Evolutionary conservation across 768 basidiomycete genomes (phyloP).

Genomic region (Mycena leptocephala): DNA sequence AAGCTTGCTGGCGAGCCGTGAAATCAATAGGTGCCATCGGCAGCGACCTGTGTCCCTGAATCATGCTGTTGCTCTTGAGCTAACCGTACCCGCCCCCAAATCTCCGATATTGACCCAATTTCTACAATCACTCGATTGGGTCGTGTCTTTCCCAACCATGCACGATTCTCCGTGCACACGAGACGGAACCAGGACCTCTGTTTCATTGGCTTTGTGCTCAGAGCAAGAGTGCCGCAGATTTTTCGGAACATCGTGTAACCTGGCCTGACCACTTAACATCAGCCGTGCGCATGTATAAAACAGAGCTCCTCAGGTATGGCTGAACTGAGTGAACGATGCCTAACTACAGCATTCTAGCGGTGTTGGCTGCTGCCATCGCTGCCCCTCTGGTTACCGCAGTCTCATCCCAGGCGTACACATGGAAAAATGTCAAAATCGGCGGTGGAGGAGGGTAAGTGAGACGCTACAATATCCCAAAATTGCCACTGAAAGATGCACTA

Average conservation of each 20-base stretch:
- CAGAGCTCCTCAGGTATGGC: not conserved
- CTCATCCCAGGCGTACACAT: constrained; percentile 61
- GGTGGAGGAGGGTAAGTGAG: constrained; percentile 44
- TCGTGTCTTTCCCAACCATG: not conserved
- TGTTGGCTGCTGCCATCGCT: constrained; percentile 45
- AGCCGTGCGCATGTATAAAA: constrained; percentile 29
- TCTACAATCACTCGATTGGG: constrained; percentile 5
- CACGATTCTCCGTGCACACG: constrained; percentile 15
- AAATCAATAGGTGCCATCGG: constrained; percentile 5
- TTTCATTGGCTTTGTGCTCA: not conserved
- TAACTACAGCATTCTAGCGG: constrained; percentile 49
- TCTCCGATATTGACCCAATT: constrained; percentile 24
- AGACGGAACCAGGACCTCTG: not conserved
- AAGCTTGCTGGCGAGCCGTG: not conserved
- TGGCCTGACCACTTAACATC: not conserved
- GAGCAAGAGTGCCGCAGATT: constrained; percentile 23
- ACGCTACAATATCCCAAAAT: not conserved
- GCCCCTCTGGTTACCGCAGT: constrained; percentile 54
- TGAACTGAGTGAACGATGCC: constrained; percentile 45
- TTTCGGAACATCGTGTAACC: constrained; percentile 19
- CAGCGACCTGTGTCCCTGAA: not conserved
- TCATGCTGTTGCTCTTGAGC: not conserved
- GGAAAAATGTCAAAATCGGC: constrained; percentile 74
- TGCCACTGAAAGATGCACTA: not conserved
- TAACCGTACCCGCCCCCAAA: not conserved